Evolutionary conservation across 1,139 yeast species (phyloP).

Genomic region (Kurtzmaniella quercitrusa): DNA sequence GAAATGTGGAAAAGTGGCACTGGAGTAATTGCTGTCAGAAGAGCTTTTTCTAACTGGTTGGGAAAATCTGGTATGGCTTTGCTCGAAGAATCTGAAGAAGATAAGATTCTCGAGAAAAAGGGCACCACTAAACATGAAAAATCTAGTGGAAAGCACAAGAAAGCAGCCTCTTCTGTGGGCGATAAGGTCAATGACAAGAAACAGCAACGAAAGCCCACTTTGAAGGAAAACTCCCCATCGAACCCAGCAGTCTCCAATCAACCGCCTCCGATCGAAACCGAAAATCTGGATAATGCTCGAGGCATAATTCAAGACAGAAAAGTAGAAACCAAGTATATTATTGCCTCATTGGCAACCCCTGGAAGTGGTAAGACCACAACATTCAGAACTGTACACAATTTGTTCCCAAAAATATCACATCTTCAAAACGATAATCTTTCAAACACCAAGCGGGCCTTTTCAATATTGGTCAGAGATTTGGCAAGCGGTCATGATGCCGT

Average conservation of each 20-base stretch:
- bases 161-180: too few relatives aligned
- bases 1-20: conserved; percentile 51
- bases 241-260: too few relatives aligned
- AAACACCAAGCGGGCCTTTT: conserved; percentile 36
- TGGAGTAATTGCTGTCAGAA: conserved; percentile 72
- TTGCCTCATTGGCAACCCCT: conserved; percentile 83
- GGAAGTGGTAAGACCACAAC: conserved; percentile 97
- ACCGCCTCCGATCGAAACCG: neutral
- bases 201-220: too few relatives aligned
- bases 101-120: neutral
- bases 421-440: conserved; percentile 82
- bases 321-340: conserved; percentile 42
- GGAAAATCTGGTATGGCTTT: conserved; percentile 38
- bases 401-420: conserved; percentile 55
- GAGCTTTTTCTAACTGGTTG: conserved; percentile 48
- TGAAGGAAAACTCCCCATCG: too few relatives aligned
- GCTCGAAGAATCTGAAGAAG: conserved; percentile 10
- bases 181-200: too few relatives aligned
- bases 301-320: conserved; percentile 2
- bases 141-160: too few relatives aligned
- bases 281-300: neutral
- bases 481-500: conserved; percentile 44
- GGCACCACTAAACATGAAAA: too few relatives aligned
- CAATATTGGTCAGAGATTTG: conserved; percentile 40
- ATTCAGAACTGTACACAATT: conserved; percentile 50